These are phyloP conservation scores for Diaporthe vaccinii DNA, from an alignment of 2,329 filamentous ascomycete species.

Conservation along the genomic window DNA sequence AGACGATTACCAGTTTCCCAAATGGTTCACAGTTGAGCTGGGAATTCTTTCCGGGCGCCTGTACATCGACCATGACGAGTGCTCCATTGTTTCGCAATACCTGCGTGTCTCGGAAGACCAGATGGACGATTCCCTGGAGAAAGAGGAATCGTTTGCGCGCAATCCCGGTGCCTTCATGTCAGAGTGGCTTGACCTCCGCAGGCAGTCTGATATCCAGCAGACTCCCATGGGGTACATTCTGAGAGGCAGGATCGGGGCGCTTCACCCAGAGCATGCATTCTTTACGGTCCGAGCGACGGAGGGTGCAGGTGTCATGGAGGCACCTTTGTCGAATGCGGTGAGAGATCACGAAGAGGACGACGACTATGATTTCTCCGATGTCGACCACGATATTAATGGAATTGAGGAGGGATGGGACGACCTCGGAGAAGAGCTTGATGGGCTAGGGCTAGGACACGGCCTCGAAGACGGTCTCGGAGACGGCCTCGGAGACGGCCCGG, in stretches of 20 bases:
- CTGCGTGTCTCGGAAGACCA: constrained; percentile 46
- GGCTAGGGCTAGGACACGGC: background rate
- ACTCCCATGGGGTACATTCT: constrained; percentile 72
- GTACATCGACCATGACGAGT: constrained; percentile 68
- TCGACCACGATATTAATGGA: background rate
- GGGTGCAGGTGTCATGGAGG: background rate
- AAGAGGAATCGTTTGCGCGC: constrained; percentile 42
- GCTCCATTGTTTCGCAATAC: constrained; percentile 49
- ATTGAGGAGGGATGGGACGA: constrained; percentile 8
- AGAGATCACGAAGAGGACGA: background rate
- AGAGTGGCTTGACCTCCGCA: constrained; percentile 68
- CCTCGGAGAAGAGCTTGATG: background rate
- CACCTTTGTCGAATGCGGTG: background rate
- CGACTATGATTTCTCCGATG: background rate
- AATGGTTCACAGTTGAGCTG: constrained; percentile 69
- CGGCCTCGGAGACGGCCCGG: background rate
- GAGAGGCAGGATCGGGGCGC: constrained; percentile 58
- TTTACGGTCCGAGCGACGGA: constrained; percentile 50
- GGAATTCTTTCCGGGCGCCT: constrained; percentile 72
- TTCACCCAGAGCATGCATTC: constrained; percentile 64
- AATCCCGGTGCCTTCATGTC: constrained; percentile 63
- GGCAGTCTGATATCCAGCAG: constrained; percentile 69
- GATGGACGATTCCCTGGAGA: background rate
- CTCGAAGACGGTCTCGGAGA: background rate
- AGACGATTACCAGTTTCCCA: constrained; percentile 55